Evolutionary conservation across 345 rosid species (phyloP), one percentile per base, ranked within the genome.

Genomic region (Bruguiera gymnorhiza): DNA sequence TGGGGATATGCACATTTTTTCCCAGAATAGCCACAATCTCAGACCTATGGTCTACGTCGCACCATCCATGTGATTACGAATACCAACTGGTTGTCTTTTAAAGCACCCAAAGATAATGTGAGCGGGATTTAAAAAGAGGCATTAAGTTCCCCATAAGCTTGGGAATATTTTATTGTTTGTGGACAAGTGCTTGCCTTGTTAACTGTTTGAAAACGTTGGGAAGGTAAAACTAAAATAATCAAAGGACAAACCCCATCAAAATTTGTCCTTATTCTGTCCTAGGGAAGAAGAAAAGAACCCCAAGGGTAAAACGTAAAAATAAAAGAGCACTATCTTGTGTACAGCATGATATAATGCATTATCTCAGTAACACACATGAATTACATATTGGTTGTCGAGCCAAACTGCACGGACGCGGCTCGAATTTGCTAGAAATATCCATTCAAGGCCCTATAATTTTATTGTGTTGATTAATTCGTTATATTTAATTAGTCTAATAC

Each of bases 161-260:
- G 70, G 65, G 66, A 31, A 5, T 29, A 32, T 29, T 31, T 62
- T 5, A 20, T 8, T 7, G 43, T 23, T 23, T 11, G 15, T 15
- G 4, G 36, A 24, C 18, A 13, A 43, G 5, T 32, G 48, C 6
- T 23, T 52, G 11, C 21, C 62, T 65, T 64, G 72, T 67, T 71
- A 70, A 73, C 69, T 52, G 31, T 15, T 3, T 70, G 76, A 70
- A 74, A 36, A 76, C 68, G 50, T 63, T 39, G 74, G 76, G 68
- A 57, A 53, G 50, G 37, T 60, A 8, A 71, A 68, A 68, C 1
- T n/a, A 21, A 52, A 79, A 65, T 19, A 53, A 73, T 63, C 21
- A n/a, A 21, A 30, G 32, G 29, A 46, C 20, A 11, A 57, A 13
- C 62, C 52, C 69, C 60, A 59, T 36, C 3, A 53, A 32, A 50